Conservation (phyloP, 441 rosid genomes). For the Bocquillonia castaneifolia region DNA sequence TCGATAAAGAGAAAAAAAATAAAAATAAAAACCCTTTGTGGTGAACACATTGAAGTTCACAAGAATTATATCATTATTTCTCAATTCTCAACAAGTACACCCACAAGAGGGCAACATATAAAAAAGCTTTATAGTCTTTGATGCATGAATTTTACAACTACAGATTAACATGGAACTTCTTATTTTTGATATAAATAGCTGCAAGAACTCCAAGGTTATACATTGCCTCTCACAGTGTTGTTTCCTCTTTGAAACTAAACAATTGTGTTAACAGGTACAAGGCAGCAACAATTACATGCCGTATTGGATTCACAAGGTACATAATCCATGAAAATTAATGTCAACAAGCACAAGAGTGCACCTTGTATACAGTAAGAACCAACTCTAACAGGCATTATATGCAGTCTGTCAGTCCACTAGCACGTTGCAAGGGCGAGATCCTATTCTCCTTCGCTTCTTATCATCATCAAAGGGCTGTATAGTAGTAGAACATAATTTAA, state of each 20-base stretch:
- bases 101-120: too few relatives aligned
- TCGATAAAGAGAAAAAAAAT: too few relatives aligned
- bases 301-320: conserved; percentile 4
- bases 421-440: conserved; percentile 37
- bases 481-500: neutral
- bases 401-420: conserved; percentile 30
- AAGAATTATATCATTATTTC: too few relatives aligned
- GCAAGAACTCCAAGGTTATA: conserved; percentile 3
- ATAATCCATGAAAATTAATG: neutral
- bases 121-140: too few relatives aligned
- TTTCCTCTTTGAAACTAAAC: conserved; percentile 9
- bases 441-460: conserved; percentile 33
- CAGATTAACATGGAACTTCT: neutral
- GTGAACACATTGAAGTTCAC: too few relatives aligned
- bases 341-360: conserved; percentile 12
- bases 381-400: neutral
- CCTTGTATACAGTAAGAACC: conserved; percentile 15
- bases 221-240: neutral
- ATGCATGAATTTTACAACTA: too few relatives aligned
- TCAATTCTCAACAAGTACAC: too few relatives aligned
- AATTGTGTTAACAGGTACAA: conserved; percentile 4
- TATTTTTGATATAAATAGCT: neutral
- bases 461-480: conserved; percentile 40
- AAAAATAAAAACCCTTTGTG: too few relatives aligned
- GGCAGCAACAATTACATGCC: conserved; percentile 13